phyloP scores from a whole-genome alignment of 2,329 filamentous ascomycete genomes.

The Rutstroemia sydowiana region DNA sequence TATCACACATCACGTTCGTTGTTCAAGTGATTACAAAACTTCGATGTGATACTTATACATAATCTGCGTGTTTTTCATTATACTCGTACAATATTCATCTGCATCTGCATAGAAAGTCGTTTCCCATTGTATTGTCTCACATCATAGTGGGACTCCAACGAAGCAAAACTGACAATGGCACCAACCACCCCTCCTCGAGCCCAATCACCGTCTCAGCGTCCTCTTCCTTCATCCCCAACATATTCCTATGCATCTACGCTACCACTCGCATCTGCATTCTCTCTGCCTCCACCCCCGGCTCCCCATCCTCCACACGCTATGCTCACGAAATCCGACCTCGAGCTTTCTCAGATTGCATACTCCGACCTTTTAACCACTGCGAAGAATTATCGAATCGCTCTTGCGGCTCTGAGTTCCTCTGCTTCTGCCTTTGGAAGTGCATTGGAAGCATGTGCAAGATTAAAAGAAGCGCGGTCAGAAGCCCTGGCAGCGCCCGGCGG shows the following conservation, averaged over 20 bases:
- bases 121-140: background rate
- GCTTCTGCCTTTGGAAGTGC: constrained; percentile 58
- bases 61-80: background rate
- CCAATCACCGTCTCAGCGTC: constrained; percentile 46
- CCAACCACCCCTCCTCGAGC: constrained; percentile 25
- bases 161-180: constrained; percentile 13
- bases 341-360: constrained; percentile 55
- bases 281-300: constrained; percentile 53
- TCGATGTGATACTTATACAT: background rate
- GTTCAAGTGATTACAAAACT: background rate
- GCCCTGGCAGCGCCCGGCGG: constrained; percentile 36
- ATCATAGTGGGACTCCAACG: constrained; percentile 13
- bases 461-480: constrained; percentile 59
- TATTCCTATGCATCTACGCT: constrained; percentile 59
- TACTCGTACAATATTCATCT: background rate
- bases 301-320: constrained; percentile 51
- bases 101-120: background rate
- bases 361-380: constrained; percentile 53
- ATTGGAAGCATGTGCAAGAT: constrained; percentile 59
- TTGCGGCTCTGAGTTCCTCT: constrained; percentile 52
- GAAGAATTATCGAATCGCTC: constrained; percentile 56
- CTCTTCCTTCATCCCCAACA: constrained; percentile 55
- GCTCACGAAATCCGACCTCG: constrained; percentile 56
- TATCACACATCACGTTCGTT: too few species aligned
- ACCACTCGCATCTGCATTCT: constrained; percentile 46